Evolutionary conservation across 306 rosid genomes (phyloP), one percentile per base, ranked within the genome.

Genomic region (Castanea crenata): DNA sequence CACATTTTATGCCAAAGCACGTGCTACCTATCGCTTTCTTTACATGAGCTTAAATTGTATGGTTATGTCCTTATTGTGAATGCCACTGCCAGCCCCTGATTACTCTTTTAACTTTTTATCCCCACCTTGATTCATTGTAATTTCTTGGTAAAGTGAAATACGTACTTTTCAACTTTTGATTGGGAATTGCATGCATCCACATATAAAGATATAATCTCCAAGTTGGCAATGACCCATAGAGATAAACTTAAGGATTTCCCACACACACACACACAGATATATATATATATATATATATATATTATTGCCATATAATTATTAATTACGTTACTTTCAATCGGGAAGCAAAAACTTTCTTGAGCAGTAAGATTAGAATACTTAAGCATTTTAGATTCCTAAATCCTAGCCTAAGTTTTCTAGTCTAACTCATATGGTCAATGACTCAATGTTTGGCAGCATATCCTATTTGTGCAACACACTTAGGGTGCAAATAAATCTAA

Each of bases 1-100:
- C 76, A 77, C 21, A 32, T 18, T 44, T 74, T 64, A 31, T 69
- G 79, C 21, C 58, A 3, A n/a, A n/a, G 16, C 67, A 73, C 85
- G 55, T 74, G 76, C 34, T 63, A 35, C 25, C 20, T 23, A 20
- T 58, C 27, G 64, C 20, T 58, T 58, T 23, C 27, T 58, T 58
- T 58, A 23, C 27, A 15, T 12, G 54, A 49, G 54, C 54, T 49
- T 49, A 49, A 49, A 49, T 49, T 49, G 54, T 12, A 49, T 49
- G 16, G 16, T 49, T 49, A 49, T 49, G 54, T 49, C 54, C 54
- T 49, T 49, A 49, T 49, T 3, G 54, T 25, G 27, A 61, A 35
- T 61, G 35, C 68, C 15, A 5, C 34, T 61, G 35, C 68, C 15
- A 5, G 19, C 12, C 46, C 46, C 15, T 6, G 19, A 25, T 67